These are phyloP conservation scores for Apiotrichum laibachii DNA, from an alignment of 1,284 basidiomycete species.

Conservation along the genomic window DNA sequence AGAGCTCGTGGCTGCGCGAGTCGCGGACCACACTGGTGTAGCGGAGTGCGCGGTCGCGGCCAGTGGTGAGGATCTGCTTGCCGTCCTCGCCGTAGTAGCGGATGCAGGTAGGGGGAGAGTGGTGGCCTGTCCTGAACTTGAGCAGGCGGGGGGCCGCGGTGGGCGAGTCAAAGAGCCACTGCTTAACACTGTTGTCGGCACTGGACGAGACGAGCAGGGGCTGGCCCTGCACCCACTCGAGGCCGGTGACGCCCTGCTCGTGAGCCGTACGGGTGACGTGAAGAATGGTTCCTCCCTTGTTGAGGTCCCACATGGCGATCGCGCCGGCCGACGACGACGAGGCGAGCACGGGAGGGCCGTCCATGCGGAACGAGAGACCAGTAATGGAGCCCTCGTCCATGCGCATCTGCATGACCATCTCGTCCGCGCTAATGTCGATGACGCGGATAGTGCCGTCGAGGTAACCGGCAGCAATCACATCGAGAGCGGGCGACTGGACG, in stretches of 20 bases:
- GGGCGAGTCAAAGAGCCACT: conserved; percentile 97
- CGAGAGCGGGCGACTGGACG: conserved; percentile 90
- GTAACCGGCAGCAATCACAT: conserved; percentile 89
- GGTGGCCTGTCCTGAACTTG: conserved; percentile 90
- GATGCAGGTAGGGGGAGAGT: conserved; percentile 84
- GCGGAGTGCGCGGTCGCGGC: conserved; percentile 77
- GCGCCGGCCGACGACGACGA: conserved; percentile 82
- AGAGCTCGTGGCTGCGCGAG: conserved; percentile 88
- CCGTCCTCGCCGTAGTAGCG: conserved; percentile 96
- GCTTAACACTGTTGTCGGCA: conserved; percentile 93
- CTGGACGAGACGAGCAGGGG: conserved; percentile 82
- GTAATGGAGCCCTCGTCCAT: conserved; percentile 74
- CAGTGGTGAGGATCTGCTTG: conserved; percentile 84
- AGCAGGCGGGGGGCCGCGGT: conserved; percentile 79
- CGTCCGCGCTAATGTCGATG: conserved; percentile 85
- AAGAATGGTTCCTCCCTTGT: conserved; percentile 71
- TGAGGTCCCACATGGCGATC: conserved; percentile 86
- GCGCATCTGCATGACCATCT: conserved; percentile 79
- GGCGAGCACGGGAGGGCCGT: conserved; percentile 81
- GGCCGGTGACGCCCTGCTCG: conserved; percentile 70
- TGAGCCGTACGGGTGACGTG: conserved; percentile 84
- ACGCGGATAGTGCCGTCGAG: conserved; percentile 81
- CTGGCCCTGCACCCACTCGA: conserved; percentile 89
- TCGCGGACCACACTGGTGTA: conserved; percentile 91
- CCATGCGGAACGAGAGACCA: conserved; percentile 80